Evolutionary conservation across 257 asterid genomes (phyloP).

Genomic region (Forsythia suspensa): DNA sequence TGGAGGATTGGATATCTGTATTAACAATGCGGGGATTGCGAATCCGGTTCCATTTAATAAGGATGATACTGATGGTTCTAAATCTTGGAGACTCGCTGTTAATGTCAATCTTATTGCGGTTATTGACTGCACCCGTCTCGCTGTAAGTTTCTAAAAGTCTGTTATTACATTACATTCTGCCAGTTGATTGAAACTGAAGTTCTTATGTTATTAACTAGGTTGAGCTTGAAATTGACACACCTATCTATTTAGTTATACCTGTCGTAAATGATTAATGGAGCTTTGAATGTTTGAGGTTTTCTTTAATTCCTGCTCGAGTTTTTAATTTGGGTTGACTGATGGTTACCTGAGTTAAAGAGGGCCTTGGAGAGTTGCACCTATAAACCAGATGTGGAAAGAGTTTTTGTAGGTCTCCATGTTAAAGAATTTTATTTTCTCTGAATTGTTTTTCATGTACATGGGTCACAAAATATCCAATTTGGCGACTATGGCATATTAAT

Average conservation of each 20-base stretch:
- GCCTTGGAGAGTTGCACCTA: neutral
- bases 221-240: neutral
- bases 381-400: neutral
- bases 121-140: conserved; percentile 68
- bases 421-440: neutral
- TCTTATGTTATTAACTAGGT: neutral
- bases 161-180: neutral
- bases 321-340: neutral
- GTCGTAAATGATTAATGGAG: neutral
- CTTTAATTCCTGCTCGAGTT: neutral
- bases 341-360: neutral
- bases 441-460: neutral
- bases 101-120: conserved; percentile 69
- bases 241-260: neutral
- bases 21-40: conserved; percentile 77
- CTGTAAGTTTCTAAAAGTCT: conserved; percentile 41
- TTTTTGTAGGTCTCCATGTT: neutral
- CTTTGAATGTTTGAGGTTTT: neutral
- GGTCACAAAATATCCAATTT: neutral
- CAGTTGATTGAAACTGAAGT: neutral
- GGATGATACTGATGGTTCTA: conserved; percentile 73
- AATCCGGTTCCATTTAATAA: conserved; percentile 50
- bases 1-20: conserved; percentile 89
- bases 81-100: conserved; percentile 74
- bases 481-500: neutral